Evolutionary conservation across 495 filamentous ascomycete species (phyloP).

Genomic region (Penicillium coprophilum): DNA sequence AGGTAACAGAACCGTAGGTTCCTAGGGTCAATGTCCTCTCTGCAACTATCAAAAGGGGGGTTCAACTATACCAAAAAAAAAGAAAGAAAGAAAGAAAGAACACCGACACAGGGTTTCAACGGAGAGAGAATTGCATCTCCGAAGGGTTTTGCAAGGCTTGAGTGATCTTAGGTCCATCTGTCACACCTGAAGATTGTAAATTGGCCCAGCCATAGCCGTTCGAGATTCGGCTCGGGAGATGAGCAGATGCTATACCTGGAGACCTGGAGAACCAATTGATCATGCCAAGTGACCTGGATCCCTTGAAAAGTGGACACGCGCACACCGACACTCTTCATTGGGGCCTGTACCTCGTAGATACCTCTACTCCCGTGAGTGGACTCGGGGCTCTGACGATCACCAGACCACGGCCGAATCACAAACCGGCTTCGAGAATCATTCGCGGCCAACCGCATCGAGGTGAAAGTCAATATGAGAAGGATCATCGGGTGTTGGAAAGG

Average conservation of each 20-base stretch:
- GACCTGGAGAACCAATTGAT: not conserved
- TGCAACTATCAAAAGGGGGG: not conserved
- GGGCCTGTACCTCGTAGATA: not conserved
- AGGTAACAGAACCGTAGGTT: not conserved
- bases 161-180: conserved; percentile 5
- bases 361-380: not conserved
- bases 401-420: conserved; percentile 8
- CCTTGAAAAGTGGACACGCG: not conserved
- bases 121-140: not conserved
- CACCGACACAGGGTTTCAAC: not conserved
- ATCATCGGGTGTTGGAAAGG: not conserved
- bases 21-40: not conserved
- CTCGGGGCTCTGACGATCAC: conserved; percentile 1
- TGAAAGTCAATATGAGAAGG: conserved; percentile 6
- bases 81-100: too few relatives aligned
- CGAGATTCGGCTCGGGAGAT: not conserved
- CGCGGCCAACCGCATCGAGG: conserved; percentile 8
- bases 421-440: conserved; percentile 16
- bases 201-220: conserved; percentile 10
- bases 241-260: not conserved
- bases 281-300: conserved; percentile 3
- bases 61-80: not conserved
- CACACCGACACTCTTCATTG: conserved; percentile 13
- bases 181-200: conserved; percentile 9
- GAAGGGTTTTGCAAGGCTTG: conserved; percentile 1